phyloP scores from a whole-genome alignment of 768 basidiomycete species.

The Psilocybe subaeruginosa region DNA sequence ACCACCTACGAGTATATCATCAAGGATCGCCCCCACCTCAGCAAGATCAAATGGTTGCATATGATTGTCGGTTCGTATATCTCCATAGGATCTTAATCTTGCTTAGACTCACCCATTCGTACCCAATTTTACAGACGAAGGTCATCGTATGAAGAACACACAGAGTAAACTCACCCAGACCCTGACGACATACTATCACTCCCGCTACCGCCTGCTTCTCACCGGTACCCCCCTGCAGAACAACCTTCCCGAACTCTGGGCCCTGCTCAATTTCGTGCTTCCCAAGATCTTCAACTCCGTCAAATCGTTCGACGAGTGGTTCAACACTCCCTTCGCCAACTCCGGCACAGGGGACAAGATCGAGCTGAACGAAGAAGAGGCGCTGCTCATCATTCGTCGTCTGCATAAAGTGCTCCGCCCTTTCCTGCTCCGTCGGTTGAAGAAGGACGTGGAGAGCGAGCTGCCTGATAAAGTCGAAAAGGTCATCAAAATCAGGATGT shows the following conservation, averaged over 20 bases:
- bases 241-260: conserved; percentile 95
- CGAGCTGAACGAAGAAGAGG: conserved; percentile 99
- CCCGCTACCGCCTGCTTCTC: conserved; percentile 89
- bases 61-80: conserved; percentile 85
- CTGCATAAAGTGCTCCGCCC: conserved; percentile 94
- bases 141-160: conserved; percentile 98
- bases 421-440: conserved; percentile 89
- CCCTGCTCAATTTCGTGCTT: conserved; percentile 91
- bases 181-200: conserved; percentile 90
- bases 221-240: conserved; percentile 97
- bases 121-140: conserved; percentile 65
- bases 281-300: conserved; percentile 99
- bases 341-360: conserved; percentile 98
- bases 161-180: conserved; percentile 87
- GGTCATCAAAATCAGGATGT: conserved; percentile 96
- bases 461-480: conserved; percentile 97
- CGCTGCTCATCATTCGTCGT: conserved; percentile 94
- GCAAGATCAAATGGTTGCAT: conserved; percentile 94
- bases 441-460: conserved; percentile 97
- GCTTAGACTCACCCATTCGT: background rate
- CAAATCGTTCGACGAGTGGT: conserved; percentile 99
- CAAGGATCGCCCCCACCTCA: conserved; percentile 89
- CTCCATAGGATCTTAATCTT: background rate
- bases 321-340: conserved; percentile 99
- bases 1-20: conserved; percentile 99